These are phyloP conservation scores for Russula brevipes DNA, from an alignment of 768 basidiomycete species.

Conservation along the genomic window DNA sequence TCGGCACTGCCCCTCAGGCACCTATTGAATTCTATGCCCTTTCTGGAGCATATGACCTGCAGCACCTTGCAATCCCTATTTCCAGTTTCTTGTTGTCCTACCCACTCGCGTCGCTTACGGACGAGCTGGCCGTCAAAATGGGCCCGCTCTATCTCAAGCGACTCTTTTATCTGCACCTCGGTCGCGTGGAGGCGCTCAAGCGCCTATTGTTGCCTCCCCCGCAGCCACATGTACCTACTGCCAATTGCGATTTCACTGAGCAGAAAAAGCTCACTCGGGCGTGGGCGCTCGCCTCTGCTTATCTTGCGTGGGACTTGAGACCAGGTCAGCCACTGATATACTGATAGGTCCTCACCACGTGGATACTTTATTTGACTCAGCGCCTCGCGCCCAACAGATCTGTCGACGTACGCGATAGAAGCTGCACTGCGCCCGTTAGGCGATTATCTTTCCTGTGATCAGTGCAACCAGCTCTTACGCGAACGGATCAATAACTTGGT, in stretches of 20 bases:
- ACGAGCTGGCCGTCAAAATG: conserved; percentile 63
- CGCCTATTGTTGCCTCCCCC: conserved; percentile 71
- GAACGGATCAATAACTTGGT: conserved; percentile 65
- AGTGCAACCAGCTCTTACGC: conserved; percentile 57
- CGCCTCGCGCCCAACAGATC: conserved; percentile 39
- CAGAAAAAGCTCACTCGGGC: conserved; percentile 77
- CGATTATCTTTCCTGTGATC: conserved; percentile 63
- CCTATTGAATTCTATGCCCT: conserved; percentile 72
- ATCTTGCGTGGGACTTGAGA: conserved; percentile 78
- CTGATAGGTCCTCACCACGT: not conserved
- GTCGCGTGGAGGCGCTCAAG: conserved; percentile 76
- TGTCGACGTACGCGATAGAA: conserved; percentile 70
- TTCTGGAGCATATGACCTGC: conserved; percentile 59
- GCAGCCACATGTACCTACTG: conserved; percentile 66
- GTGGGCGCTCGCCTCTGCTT: conserved; percentile 78
- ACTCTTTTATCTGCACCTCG: conserved; percentile 79
- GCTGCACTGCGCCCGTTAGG: conserved; percentile 63
- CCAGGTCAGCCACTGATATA: conserved; percentile 47
- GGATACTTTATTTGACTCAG: not conserved
- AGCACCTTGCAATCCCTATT: conserved; percentile 68
- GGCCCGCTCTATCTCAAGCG: conserved; percentile 75
- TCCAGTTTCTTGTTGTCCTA: conserved; percentile 73
- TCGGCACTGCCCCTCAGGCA: conserved; percentile 60
- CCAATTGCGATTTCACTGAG: conserved; percentile 62
- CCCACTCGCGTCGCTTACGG: conserved; percentile 60